Evolutionary conservation across 106 monocot species (phyloP).

Genomic region (Gastrodia elata): DNA sequence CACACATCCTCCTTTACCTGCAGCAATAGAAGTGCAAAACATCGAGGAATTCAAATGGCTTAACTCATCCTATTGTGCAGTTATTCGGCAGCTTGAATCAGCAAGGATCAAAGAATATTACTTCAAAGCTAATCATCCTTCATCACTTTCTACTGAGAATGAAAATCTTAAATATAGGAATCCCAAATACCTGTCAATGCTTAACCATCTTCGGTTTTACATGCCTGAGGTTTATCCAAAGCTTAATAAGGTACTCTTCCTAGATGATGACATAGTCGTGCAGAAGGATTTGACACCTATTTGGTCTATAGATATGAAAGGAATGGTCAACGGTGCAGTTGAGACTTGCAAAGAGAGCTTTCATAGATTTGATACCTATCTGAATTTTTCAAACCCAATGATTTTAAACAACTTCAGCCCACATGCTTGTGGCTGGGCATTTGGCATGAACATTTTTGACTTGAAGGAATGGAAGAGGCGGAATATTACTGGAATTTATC

Average conservation of each 20-base stretch:
- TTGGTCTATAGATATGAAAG: conserved; percentile 60
- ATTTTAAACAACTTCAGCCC: conserved; percentile 28
- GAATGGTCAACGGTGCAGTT: conserved; percentile 77
- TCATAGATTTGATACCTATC: conserved; percentile 66
- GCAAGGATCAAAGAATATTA: conserved; percentile 59
- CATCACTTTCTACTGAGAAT: conserved; percentile 53
- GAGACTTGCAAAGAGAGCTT: conserved; percentile 80
- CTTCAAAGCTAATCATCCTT: conserved; percentile 60
- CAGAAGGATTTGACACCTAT: conserved; percentile 68
- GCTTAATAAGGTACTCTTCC: conserved; percentile 70
- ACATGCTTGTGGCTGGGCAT: conserved; percentile 39
- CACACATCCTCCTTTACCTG: conserved; percentile 35
- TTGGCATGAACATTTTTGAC: conserved; percentile 37
- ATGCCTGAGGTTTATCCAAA: conserved; percentile 79
- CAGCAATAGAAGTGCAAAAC: conserved; percentile 59
- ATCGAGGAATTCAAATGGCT: conserved; percentile 77
- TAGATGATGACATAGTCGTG: conserved; percentile 75
- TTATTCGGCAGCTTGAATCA: conserved; percentile 70
- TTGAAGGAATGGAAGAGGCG: conserved; percentile 31
- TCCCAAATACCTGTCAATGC: conserved; percentile 75
- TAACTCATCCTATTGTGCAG: conserved; percentile 72
- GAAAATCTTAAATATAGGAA: conserved; percentile 75
- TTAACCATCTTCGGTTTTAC: conserved; percentile 81
- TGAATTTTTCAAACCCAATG: conserved; percentile 56
- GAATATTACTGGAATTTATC: conserved; percentile 32